These are phyloP conservation scores for Penicillium sp. DNA, from an alignment of 2,329 filamentous ascomycete genomes.

Conservation along the genomic window DNA sequence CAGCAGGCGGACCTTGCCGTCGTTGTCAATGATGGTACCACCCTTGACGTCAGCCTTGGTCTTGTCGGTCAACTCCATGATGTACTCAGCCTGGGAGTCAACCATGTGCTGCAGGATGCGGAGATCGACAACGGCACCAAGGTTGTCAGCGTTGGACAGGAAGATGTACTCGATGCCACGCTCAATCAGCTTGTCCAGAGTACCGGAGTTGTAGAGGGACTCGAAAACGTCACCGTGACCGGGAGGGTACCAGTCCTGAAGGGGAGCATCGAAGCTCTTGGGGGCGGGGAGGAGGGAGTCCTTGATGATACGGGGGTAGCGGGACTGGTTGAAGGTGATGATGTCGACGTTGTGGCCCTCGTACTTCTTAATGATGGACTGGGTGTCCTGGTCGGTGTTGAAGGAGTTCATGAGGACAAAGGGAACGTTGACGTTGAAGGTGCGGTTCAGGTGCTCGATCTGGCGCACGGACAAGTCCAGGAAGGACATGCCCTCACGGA, in stretches of 20 bases:
- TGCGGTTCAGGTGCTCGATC: slow-evolving; percentile 98
- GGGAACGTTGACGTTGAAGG: slow-evolving; percentile 93
- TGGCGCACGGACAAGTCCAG: slow-evolving; percentile 96
- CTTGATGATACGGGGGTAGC: slow-evolving; percentile 97
- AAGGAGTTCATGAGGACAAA: slow-evolving; percentile 99
- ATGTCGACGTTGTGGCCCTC: slow-evolving; percentile 99
- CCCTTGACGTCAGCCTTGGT: slow-evolving; percentile 99
- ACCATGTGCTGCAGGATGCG: slow-evolving; percentile 99
- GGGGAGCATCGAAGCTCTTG: slow-evolving; percentile 81
- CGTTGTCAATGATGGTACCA: slow-evolving; percentile 99
- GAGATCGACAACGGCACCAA: slow-evolving; percentile 95
- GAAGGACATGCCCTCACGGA: slow-evolving; percentile 99
- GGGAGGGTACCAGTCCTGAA: slow-evolving; percentile 97
- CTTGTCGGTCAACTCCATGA: slow-evolving; percentile 99
- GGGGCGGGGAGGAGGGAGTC: slow-evolving; percentile 95
- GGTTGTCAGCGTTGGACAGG: slow-evolving; percentile 98
- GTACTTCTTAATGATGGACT: slow-evolving; percentile 99
- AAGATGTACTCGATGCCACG: slow-evolving; percentile 97
- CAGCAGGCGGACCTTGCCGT: slow-evolving; percentile 91
- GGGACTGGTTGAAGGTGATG: slow-evolving; percentile 98
- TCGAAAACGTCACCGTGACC: slow-evolving; percentile 99
- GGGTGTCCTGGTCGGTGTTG: slow-evolving; percentile 98
- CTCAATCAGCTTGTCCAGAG: slow-evolving; percentile 92
- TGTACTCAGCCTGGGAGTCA: slow-evolving; percentile 94
- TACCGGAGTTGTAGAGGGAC: slow-evolving; percentile 98